These are phyloP conservation scores for Clitoria ternatea DNA, from an alignment of 306 rosid genomes.

Conservation along the genomic window DNA sequence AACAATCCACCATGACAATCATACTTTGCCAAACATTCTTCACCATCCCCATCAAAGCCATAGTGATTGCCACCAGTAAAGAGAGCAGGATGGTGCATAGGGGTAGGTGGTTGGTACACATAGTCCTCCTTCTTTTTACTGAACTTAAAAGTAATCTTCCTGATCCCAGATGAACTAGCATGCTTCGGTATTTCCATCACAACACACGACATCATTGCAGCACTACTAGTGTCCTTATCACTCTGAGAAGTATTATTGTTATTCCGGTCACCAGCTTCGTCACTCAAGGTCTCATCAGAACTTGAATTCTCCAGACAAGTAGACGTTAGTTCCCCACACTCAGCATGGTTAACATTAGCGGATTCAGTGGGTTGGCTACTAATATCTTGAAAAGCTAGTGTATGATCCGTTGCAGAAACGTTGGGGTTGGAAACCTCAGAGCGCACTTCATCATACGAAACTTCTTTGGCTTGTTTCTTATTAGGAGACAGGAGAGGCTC, in stretches of 20 bases:
- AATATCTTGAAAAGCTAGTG: constrained; percentile 58
- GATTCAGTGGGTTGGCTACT: constrained; percentile 65
- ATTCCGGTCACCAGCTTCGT: constrained; percentile 38
- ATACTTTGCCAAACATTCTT: constrained; percentile 32
- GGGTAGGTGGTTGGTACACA: constrained; percentile 20
- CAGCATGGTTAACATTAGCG: constrained; percentile 40
- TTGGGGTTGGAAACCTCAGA: constrained; percentile 87
- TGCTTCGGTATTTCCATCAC: constrained; percentile 84
- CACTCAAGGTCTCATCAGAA: constrained; percentile 56
- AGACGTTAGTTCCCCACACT: constrained; percentile 74
- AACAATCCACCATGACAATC: constrained; percentile 32
- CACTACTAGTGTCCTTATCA: constrained; percentile 32
- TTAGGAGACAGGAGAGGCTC: constrained; percentile 40
- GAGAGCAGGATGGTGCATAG: constrained; percentile 12
- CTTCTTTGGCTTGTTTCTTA: constrained; percentile 73
- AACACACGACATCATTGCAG: constrained; percentile 51
- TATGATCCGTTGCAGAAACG: constrained; percentile 54
- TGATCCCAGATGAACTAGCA: constrained; percentile 68
- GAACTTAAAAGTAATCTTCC: constrained; percentile 84
- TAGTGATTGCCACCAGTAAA: constrained; percentile 14
- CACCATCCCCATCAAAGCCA: constrained; percentile 33
- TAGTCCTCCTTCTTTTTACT: constrained; percentile 78
- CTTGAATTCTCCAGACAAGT: constrained; percentile 62
- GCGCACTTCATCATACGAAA: constrained; percentile 75
- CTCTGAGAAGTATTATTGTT: constrained; percentile 32